Percentiles rank a stretch among this genome's conserved stretches.
phyloP scores from a whole-genome alignment of 352 stramenopile species.

The Phytophthora colocasiae region DNA sequence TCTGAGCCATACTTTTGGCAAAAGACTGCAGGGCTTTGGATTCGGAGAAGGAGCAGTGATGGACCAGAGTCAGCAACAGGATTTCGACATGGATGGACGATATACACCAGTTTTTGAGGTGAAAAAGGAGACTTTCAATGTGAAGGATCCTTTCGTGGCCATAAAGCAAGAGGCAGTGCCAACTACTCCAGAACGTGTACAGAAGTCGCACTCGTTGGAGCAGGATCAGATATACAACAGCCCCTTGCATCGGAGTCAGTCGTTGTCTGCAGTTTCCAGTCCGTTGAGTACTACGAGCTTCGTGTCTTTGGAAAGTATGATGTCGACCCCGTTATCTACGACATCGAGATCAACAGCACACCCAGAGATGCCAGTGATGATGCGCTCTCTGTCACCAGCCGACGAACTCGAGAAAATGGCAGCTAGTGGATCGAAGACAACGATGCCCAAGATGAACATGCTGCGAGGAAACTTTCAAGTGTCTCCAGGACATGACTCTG shows the following conservation, averaged over 20 bases:
- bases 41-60: slow-evolving; percentile 37
- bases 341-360: slow-evolving; percentile 33
- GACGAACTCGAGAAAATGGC: slow-evolving; percentile 71
- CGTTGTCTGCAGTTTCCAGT: slow-evolving; percentile 32
- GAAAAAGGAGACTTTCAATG: slow-evolving; percentile 16
- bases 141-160: slow-evolving; percentile 3
- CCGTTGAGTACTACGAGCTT: slow-evolving; percentile 41
- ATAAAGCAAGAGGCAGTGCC: slow-evolving; percentile 31
- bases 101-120: neutral
- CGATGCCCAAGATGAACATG: slow-evolving; percentile 66
- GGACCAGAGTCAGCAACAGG: slow-evolving; percentile 26
- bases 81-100: slow-evolving; percentile 33
- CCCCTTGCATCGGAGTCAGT: slow-evolving; percentile 45
- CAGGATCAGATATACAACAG: slow-evolving; percentile 46
- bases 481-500: slow-evolving; percentile 30
- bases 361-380: slow-evolving; percentile 25
- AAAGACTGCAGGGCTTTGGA: slow-evolving; percentile 56
- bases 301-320: slow-evolving; percentile 42
- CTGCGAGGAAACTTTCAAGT: slow-evolving; percentile 63
- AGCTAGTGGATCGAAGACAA: slow-evolving; percentile 54
- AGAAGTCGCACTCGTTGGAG: slow-evolving; percentile 15
- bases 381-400: slow-evolving; percentile 60
- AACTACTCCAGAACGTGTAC: slow-evolving; percentile 18
- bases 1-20: slow-evolving; percentile 65
- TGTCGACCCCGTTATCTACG: slow-evolving; percentile 26